Evolutionary conservation across 164 flowering plant species (phyloP).

Genomic region (grape (Vitis vinifera)): DNA sequence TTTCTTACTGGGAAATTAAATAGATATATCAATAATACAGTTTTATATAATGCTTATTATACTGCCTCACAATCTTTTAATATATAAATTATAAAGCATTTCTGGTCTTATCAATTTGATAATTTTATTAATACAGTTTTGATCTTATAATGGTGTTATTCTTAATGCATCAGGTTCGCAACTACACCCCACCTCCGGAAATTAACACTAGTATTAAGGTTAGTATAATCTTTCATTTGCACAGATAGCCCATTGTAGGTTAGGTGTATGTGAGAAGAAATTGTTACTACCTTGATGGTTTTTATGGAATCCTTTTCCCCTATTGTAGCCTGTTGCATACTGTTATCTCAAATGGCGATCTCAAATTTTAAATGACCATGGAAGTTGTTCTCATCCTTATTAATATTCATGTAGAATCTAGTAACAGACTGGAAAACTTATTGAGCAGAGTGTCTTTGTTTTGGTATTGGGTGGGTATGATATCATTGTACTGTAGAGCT

Average conservation of each 20-base stretch:
- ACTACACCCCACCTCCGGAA: constrained; percentile 71
- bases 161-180: constrained; percentile 63
- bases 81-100: neutral
- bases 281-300: neutral
- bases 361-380: neutral
- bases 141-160: neutral
- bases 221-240: constrained; percentile 12
- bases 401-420: neutral
- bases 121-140: no score
- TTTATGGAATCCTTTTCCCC: neutral
- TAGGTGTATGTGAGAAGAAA: neutral
- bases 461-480: neutral
- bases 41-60: neutral
- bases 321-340: neutral
- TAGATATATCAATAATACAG: neutral
- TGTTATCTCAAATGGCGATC: neutral
- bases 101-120: no score
- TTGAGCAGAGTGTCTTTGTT: neutral
- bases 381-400: neutral
- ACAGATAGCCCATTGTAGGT: neutral
- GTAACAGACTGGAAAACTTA: neutral
- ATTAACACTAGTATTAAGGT: constrained; percentile 96
- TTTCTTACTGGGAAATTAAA: neutral
- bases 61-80: neutral
- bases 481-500: neutral